These are phyloP conservation scores for Westerdykella aurantiaca DNA, from an alignment of 2,329 filamentous ascomycete genomes.

Conservation along the genomic window DNA sequence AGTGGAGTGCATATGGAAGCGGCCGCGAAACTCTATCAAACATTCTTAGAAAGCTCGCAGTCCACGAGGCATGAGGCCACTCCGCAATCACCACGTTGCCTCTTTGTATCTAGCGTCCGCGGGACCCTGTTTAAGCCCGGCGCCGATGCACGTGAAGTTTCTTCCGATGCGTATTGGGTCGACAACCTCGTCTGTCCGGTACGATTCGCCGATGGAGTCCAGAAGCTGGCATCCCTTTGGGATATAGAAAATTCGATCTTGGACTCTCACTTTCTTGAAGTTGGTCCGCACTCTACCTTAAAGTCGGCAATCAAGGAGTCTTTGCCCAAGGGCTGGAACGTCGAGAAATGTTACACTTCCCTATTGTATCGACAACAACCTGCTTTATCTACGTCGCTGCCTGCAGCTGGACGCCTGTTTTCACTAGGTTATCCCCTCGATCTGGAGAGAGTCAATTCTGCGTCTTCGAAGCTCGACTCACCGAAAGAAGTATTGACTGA, in stretches of 20 bases:
- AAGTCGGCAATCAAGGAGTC: conserved; percentile 18
- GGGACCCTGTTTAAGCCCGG: no score
- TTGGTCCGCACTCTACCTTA: conserved; percentile 44
- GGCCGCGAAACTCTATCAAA: conserved; percentile 6
- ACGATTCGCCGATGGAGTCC: conserved; percentile 13
- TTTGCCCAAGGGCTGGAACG: not conserved
- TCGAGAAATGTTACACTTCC: not conserved
- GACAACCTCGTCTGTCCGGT: conserved; percentile 37
- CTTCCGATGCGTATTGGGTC: conserved; percentile 27
- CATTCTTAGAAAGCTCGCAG: no score
- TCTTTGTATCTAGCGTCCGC: no score
- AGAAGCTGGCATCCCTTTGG: no score
- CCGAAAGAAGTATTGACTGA: conserved; percentile 6
- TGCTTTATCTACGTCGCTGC: not conserved
- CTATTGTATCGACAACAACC: not conserved
- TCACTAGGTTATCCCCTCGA: conserved; percentile 1
- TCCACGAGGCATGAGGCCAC: no score
- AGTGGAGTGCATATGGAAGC: conserved; percentile 35
- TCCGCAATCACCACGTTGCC: no score
- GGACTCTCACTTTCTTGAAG: conserved; percentile 35
- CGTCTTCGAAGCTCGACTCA: not conserved
- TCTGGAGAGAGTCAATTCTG: not conserved
- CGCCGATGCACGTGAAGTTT: no score
- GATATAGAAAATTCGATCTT: not conserved
- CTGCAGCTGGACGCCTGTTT: not conserved